Percentiles rank a stretch among this genome's conserved stretches.
These are phyloP conservation scores for Ramaria sp. DNA, from an alignment of 768 basidiomycete species.

Conservation along the genomic window DNA sequence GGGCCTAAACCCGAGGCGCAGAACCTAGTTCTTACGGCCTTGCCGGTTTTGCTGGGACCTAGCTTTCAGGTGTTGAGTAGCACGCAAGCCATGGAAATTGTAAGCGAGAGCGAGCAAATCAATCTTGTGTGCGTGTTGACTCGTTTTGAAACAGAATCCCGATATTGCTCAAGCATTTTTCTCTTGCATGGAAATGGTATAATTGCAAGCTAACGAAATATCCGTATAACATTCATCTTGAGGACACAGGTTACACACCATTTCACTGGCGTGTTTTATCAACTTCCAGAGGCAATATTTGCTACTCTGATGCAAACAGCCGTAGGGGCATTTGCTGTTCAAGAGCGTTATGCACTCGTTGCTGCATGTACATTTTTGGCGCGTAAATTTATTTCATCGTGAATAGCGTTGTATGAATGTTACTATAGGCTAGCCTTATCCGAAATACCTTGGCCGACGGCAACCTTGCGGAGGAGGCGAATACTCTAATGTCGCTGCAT, in stretches of 20 bases:
- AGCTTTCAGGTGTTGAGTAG: slow-evolving; percentile 42
- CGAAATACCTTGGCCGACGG: slow-evolving; percentile 55
- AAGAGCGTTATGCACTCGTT: slow-evolving; percentile 80
- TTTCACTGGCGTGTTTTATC: slow-evolving; percentile 49
- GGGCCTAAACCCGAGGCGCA: slow-evolving; percentile 46
- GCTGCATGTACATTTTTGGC: slow-evolving; percentile 79
- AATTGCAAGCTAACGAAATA: slow-evolving; percentile 14
- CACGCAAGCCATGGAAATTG: slow-evolving; percentile 59
- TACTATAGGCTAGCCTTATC: slow-evolving; percentile 47
- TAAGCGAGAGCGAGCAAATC: slow-evolving; percentile 25
- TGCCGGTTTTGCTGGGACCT: slow-evolving; percentile 50
- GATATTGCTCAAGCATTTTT: slow-evolving; percentile 90
- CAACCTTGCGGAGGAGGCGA: slow-evolving; percentile 45
- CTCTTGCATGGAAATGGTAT: slow-evolving; percentile 64
- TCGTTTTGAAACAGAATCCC: slow-evolving; percentile 50
- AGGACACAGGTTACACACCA: slow-evolving; percentile 37
- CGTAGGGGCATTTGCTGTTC: slow-evolving; percentile 52
- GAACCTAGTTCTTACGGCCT: slow-evolving; percentile 39
- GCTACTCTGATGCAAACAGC: slow-evolving; percentile 64
- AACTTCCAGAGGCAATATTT: slow-evolving; percentile 51
- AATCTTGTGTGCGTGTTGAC: not conserved
- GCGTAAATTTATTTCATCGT: slow-evolving; percentile 16
- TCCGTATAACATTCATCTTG: not conserved
- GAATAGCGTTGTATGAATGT: not conserved
- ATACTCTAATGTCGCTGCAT: slow-evolving; percentile 38